Evolutionary conservation across 2,329 filamentous ascomycete species (phyloP).

Genomic region (Scorias spongiosa): DNA sequence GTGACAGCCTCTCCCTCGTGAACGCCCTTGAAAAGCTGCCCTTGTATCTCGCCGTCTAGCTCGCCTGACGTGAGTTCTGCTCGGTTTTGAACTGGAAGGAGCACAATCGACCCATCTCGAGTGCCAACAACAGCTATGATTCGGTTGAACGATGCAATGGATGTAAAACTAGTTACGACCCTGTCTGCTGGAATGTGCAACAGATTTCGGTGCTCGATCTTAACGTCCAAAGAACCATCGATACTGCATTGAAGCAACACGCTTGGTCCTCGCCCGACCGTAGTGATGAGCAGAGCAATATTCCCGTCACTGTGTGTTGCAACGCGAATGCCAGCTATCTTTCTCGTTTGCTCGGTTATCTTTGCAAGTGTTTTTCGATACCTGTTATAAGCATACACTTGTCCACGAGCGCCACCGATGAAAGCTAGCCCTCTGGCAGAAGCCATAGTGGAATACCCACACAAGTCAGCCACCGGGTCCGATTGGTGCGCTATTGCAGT

Average conservation of each 20-base stretch:
- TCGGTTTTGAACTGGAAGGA: not conserved
- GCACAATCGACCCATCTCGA: constrained; percentile 37
- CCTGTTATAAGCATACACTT: constrained; percentile 24
- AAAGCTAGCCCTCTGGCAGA: constrained; percentile 27
- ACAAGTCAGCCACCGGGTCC: constrained; percentile 21
- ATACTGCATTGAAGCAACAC: not conserved
- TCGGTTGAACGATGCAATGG: constrained; percentile 4
- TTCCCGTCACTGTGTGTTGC: constrained; percentile 4
- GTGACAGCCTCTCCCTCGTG: constrained; percentile 54
- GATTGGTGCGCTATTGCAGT: not conserved
- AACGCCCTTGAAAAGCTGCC: constrained; percentile 2
- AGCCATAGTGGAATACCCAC: constrained; percentile 33
- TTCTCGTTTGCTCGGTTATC: constrained; percentile 19
- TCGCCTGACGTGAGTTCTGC: not conserved
- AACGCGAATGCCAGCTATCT: constrained; percentile 27
- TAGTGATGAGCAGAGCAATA: constrained; percentile 22
- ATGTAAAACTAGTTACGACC: constrained; percentile 35
- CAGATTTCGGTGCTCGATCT: constrained; percentile 11
- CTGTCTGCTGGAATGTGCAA: constrained; percentile 2
- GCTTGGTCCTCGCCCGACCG: constrained; percentile 17
- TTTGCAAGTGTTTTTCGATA: constrained; percentile 7
- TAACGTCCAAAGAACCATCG: not conserved
- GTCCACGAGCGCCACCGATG: constrained; percentile 31
- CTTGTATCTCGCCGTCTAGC: too few relatives aligned
- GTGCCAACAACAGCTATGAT: constrained; percentile 33